Evolutionary conservation across 2,329 filamentous ascomycete species (phyloP), one percentile per base, ranked within the genome.

Genomic region (Botrytis paeoniae): DNA sequence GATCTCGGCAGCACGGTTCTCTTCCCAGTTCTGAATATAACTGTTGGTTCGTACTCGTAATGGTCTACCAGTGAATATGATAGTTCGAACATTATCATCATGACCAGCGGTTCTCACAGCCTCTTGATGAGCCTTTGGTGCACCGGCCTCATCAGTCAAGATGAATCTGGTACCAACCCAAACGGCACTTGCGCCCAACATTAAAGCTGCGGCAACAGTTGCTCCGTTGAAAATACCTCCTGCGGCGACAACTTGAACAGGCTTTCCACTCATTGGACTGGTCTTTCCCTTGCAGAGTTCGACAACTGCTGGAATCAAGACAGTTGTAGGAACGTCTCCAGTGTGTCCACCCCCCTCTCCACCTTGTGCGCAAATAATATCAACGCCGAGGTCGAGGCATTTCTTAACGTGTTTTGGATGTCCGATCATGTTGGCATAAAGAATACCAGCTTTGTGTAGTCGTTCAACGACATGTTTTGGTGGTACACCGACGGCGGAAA

Each of bases 351-450:
- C 96, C 76, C 96, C 96, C 86, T 99, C 96, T 79, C 96, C 95
- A 82, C 96, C 96, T 86, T 99, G 96, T 70, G 96, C 96, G 86
- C 95, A 98, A 86, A 99, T 98, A 80, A 99, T 92, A 84, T 99
- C 96, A 79, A 91, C 93, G 77, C 95, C 96, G 74, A 95, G 89
- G 69, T 95, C 94, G 75, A 99, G 88, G 84, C 94, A 97, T 88
- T 98, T 99, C 85, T 94, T 89, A 76, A 97, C 95, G 86, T 99
- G 96, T 91, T 99, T 99, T 81, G 96, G 95, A 88, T 99, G 96
- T 78, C 96, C 96, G 82, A 99, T 95, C 96, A 99, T 99, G 91
- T 99, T 99, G 96, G 98, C 98, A 88, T 97, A 97, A 78, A 97
- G 88, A 78, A 99, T 89, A 78, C 95, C 95, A 80, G 90, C 86